A percentile compares a stretch with the other conserved stretches of the same genome.
phyloP scores from a whole-genome alignment of 495 filamentous ascomycete species.

The Penicillium ucsense region DNA sequence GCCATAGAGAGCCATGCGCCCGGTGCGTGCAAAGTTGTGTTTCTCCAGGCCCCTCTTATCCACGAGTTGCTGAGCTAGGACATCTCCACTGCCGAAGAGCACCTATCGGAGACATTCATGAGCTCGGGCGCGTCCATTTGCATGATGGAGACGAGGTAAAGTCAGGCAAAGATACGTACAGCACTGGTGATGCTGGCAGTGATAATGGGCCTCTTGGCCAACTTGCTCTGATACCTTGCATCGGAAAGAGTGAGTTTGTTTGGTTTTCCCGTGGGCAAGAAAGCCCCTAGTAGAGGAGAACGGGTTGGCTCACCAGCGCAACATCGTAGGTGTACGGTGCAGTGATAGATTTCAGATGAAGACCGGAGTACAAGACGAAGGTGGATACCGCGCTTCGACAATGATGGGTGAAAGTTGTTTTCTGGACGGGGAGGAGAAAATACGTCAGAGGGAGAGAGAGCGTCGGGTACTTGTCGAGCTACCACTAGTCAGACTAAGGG shows the following conservation, averaged over 20 bases:
- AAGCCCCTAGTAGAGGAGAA: not conserved
- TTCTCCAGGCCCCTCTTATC: conserved; percentile 69
- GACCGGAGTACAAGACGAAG: not conserved
- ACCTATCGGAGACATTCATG: conserved; percentile 36
- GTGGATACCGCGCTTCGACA: not conserved
- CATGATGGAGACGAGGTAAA: not conserved
- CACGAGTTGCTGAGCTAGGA: conserved; percentile 87
- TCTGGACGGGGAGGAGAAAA: not conserved
- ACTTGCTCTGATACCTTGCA: conserved; percentile 76
- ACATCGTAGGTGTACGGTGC: conserved; percentile 18
- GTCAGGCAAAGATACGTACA: conserved; percentile 26
- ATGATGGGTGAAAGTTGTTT: not conserved
- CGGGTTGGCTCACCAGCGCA: conserved; percentile 31
- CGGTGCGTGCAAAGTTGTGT: conserved; percentile 73
- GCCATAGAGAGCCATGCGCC: conserved; percentile 86
- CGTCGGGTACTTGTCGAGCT: not conserved
- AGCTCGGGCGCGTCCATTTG: not conserved
- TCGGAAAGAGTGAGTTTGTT: conserved; percentile 3
- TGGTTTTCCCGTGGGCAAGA: not conserved
- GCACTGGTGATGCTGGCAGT: conserved; percentile 83
- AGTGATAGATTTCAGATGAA: conserved; percentile 1
- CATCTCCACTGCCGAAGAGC: conserved; percentile 85
- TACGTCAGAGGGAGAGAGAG: not conserved
- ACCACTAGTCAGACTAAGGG: not conserved
- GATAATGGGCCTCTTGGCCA: conserved; percentile 72